These are phyloP conservation scores for Tetrastigma voinierianum DNA, from an alignment of 164 flowering plant species.

Conservation along the genomic window DNA sequence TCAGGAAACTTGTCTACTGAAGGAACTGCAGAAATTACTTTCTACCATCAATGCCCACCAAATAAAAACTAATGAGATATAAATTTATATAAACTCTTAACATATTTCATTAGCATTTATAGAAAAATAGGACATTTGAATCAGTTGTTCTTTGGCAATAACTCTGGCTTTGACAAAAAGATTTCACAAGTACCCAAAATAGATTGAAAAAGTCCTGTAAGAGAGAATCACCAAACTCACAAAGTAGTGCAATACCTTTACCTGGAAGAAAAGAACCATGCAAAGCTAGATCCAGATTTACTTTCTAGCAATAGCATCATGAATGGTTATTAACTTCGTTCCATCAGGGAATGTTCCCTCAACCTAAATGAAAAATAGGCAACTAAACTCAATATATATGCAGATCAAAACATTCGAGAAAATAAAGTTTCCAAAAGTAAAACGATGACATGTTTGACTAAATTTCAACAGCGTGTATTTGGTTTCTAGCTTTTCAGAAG, in stretches of 20 bases:
- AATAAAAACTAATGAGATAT: not conserved
- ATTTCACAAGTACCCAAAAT: no score
- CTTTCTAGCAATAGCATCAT: slow-evolving; percentile 75
- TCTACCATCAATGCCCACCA: slow-evolving; percentile 12
- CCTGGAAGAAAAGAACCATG: slow-evolving; percentile 97
- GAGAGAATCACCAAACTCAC: not conserved
- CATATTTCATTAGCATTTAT: not conserved
- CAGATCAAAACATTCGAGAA: no score
- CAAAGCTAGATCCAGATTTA: slow-evolving; percentile 82
- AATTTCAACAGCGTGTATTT: not conserved
- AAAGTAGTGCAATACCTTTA: slow-evolving; percentile 14
- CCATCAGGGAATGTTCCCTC: slow-evolving; percentile 97
- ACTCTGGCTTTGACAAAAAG: no score
- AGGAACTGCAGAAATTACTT: slow-evolving; percentile 72
- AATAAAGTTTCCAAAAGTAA: no score
- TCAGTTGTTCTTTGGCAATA: no score
- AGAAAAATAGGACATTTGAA: not conserved
- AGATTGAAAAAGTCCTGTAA: not conserved
- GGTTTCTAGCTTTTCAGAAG: not conserved
- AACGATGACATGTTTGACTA: not conserved
- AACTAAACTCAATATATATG: no score
- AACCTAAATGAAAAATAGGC: no score
- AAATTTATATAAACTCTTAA: not conserved
- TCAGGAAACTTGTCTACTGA: slow-evolving; percentile 65
- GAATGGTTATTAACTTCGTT: slow-evolving; percentile 85